Percentiles rank a stretch among this genome's conserved stretches.
These are phyloP conservation scores for Blepharisma japonicum DNA, from an alignment of 73 alveolate genomes.

Conservation along the genomic window DNA sequence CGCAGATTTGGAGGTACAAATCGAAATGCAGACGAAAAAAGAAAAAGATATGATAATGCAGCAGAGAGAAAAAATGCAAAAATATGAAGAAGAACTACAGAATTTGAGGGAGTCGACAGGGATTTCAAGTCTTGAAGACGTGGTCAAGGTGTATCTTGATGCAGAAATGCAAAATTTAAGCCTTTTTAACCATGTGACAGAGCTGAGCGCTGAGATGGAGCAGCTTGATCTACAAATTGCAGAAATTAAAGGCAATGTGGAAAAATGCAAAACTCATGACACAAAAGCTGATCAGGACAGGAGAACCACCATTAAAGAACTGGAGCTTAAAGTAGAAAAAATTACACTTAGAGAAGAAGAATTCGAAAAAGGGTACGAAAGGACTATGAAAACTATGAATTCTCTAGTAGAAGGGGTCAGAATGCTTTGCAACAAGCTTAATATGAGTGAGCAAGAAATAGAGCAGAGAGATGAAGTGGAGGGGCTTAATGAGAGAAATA, in stretches of 20 bases:
- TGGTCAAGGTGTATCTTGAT: constrained; percentile 53
- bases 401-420: constrained; percentile 22
- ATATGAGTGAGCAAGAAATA: neutral
- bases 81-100: constrained; percentile 62
- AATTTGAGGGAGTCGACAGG: constrained; percentile 50
- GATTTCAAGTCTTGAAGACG: constrained; percentile 48
- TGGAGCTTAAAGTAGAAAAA: constrained; percentile 1
- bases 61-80: constrained; percentile 50
- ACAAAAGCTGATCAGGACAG: neutral
- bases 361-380: neutral
- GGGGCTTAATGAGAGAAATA: neutral
- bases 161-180: constrained; percentile 63
- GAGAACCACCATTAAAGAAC: neutral
- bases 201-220: constrained; percentile 47
- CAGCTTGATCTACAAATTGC: constrained; percentile 40
- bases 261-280: neutral
- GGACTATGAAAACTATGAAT: constrained; percentile 10
- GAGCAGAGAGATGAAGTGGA: no score
- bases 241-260: neutral
- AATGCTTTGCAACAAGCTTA: neutral
- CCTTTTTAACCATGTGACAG: constrained; percentile 34
- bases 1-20: neutral
- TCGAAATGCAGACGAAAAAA: neutral
- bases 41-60: constrained; percentile 39
- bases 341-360: neutral